Base-by-base conservation (phyloP, 1,284 basidiomycete genomes). In the Rhodotorula glutinis region DNA sequence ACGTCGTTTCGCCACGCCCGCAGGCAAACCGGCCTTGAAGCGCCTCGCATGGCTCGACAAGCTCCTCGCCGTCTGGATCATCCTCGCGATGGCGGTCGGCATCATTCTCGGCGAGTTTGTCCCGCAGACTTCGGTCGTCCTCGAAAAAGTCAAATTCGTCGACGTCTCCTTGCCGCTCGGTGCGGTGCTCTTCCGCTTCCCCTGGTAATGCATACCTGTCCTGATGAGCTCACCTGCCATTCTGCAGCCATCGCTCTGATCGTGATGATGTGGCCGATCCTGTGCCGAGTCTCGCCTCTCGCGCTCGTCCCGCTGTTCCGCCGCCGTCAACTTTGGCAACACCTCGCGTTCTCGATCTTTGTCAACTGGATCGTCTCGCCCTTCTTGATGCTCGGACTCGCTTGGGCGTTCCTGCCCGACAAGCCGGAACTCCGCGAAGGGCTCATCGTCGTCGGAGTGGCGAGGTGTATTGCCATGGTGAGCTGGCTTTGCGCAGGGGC, bases 191-290 rank as follows among this genome's bases (percentile, higher is more conserved):
- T 19, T 43, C 14, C 46, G 23, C 56, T 29, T 55, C 16, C 40
- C 60, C n/a, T n/a, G n/a, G n/a, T n/a, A n/a, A n/a, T 44, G 25
- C 58, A 17, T 51, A n/a, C 27, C 10, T 23, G 4, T 7, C 33
- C 5, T 17, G 19, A 10, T 21, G 10, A n/a, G n/a, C 25, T 2
- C 33, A 51, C 2, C 47, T 51, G 19, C 53, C 60, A 27, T 54
- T 54, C 43, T 2, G 29, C 70, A 90, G 88, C 88, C 0, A 89
- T 91, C 61, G 89, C 88, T 2, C 84, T 89, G 65, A 84, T 92
- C 30, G 81, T 91, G 61, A 93, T 94, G 91, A 94, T 93, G 88
- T 92, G 89, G 88, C 91, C 91, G 2, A 85, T 88, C 52, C 83
- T 88, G 57, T 86, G 88, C 52, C 88, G 88, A 79, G 87, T 91